Evolutionary conservation across 345 rosid species (phyloP).

Genomic region (Zanthoxylum bungeanum): DNA sequence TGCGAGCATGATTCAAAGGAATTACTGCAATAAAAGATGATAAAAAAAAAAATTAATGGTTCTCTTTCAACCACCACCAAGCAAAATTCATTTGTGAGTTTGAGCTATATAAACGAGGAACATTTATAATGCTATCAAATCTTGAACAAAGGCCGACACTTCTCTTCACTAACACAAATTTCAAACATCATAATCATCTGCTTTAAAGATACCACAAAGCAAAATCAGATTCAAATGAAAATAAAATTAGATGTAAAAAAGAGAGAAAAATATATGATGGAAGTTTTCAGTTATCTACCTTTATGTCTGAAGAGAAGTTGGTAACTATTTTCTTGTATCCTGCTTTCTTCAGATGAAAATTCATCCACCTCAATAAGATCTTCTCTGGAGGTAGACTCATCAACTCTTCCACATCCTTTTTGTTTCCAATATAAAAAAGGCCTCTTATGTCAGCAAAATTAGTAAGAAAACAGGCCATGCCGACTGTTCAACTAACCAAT

Average conservation of each 20-base stretch:
- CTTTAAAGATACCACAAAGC: no score
- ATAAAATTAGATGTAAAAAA: no score
- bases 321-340: constrained; percentile 72
- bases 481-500: neutral
- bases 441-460: no score
- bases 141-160: neutral
- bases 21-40: neutral
- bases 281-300: no score
- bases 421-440: no score
- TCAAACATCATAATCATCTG: neutral
- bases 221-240: no score
- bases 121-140: neutral
- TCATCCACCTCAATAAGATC: constrained; percentile 96
- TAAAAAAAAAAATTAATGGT: neutral
- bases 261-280: no score
- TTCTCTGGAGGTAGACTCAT: constrained; percentile 99
- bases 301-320: no score
- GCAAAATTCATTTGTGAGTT: neutral
- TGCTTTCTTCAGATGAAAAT: constrained; percentile 82
- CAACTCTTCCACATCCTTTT: no score
- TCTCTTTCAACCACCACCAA: neutral
- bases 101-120: no score
- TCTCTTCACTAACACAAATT: neutral
- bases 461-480: neutral
- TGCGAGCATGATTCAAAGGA: neutral